These are phyloP conservation scores for Pisolithus orientalis DNA, from an alignment of 768 basidiomycete species.

Conservation along the genomic window DNA sequence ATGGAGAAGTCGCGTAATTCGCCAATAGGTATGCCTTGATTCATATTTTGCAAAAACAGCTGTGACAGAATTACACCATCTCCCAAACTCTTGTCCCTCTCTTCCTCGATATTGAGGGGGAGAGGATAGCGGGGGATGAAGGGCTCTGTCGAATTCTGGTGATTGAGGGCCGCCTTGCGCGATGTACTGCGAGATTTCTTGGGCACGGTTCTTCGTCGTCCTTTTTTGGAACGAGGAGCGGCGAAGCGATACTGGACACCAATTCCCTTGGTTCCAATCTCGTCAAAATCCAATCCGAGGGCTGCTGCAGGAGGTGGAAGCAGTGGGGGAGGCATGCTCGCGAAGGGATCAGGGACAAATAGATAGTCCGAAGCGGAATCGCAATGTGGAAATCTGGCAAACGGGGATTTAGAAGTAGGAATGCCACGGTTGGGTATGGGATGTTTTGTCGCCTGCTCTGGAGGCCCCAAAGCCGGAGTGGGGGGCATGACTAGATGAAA, in stretches of 20 bases:
- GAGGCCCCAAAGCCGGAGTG: conserved; percentile 5
- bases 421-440: conserved; percentile 1
- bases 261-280: conserved; percentile 20
- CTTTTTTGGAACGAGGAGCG: conserved; percentile 27
- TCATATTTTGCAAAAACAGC: conserved; percentile 25
- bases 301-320: conserved; percentile 27
- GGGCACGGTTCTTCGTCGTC: conserved; percentile 12
- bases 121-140: conserved; percentile 13
- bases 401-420: conserved; percentile 13
- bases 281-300: conserved; percentile 20
- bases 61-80: conserved; percentile 25
- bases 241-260: conserved; percentile 26
- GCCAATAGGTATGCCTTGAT: conserved; percentile 3
- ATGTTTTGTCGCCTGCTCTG: neutral
- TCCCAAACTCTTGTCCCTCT: conserved; percentile 17
- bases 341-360: conserved; percentile 28
- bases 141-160: conserved; percentile 23
- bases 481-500: conserved; percentile 17
- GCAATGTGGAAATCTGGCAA: conserved; percentile 15
- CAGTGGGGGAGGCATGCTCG: conserved; percentile 22
- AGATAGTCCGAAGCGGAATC: conserved; percentile 28
- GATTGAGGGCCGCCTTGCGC: conserved; percentile 16
- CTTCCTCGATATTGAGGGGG: conserved; percentile 9
- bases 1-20: neutral
- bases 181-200: conserved; percentile 9